Base-by-base conservation (phyloP, 106 monocot genomes). In the Posidonia australis region DNA sequence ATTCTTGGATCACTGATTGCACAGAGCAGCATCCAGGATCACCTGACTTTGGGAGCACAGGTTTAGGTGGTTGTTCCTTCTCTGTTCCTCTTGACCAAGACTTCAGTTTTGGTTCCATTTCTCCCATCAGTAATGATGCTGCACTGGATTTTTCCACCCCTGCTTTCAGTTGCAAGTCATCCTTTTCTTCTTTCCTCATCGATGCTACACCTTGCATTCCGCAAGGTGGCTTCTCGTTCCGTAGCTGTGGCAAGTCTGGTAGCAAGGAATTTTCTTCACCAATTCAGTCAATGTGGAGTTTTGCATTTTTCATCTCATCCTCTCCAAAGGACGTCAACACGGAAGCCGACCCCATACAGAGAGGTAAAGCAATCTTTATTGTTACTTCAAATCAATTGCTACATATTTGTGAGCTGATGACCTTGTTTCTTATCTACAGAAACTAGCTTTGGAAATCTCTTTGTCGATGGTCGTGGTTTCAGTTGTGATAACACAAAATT, bases 1-100 rank as follows among this genome's bases (percentile, higher is more conserved):
- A 89, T 77, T 55, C 88, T 5, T 93, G 93, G 93, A 79, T 89
- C 41, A 79, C 58, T 55, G 66, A 82, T 44, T 43, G 32, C 48
- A n/a, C 62, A 18, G 67, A 71, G 26, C 66, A 80, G 63, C 32
- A 72, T 21, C 66, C 71, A 49, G 62, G 51, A 45, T 54, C 63
- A 9, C 22, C 62, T 59, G 60, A 31, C 43, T 67, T 42, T 45
- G 58, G 21, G 46, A 59, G 47, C 16, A 32, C 69, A 12, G 76
- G 78, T 10, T n/a, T n/a, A n/a, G 21, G 61, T 23, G 70, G 55
- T 22, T 74, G 22, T 62, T 82, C 87, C 48, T 87, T 84, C 46
- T 81, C 84, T 19, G 58, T 52, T 6, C 67, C 79, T 11, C 54
- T 70, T 24, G 36, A 53, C 42, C 74, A 78, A 29, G 92, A 88